phyloP scores from a whole-genome alignment of 495 filamentous ascomycete species.

The Hypoxylon cercidicola region DNA sequence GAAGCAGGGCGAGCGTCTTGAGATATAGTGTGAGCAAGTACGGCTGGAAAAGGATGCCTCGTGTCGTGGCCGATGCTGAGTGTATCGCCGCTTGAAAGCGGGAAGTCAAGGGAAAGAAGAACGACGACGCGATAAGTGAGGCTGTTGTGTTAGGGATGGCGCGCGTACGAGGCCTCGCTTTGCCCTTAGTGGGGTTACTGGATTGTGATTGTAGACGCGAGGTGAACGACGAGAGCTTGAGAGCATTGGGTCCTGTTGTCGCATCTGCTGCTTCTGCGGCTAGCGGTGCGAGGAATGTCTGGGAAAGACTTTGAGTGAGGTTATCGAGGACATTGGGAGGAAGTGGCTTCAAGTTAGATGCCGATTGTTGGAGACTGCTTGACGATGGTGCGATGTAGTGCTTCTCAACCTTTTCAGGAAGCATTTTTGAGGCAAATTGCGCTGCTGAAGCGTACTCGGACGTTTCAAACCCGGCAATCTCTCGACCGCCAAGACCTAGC shows the following conservation, averaged over 20 bases:
- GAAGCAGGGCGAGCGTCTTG: slow-evolving; percentile 71
- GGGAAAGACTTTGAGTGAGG: slow-evolving; percentile 70
- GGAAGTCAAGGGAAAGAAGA: slow-evolving; percentile 82
- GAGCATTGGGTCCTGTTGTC: slow-evolving; percentile 78
- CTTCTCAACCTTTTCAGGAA: slow-evolving; percentile 69
- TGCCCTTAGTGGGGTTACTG: slow-evolving; percentile 21
- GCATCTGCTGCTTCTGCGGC: slow-evolving; percentile 76
- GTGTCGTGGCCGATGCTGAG: slow-evolving; percentile 50
- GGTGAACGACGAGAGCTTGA: slow-evolving; percentile 73
- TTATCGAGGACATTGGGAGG: slow-evolving; percentile 67
- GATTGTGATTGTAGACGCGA: slow-evolving; percentile 50
- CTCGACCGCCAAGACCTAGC: slow-evolving; percentile 84
- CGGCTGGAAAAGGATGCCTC: slow-evolving; percentile 66
- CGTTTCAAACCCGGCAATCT: slow-evolving; percentile 81
- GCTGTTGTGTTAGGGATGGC: slow-evolving; percentile 79
- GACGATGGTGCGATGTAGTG: slow-evolving; percentile 49
- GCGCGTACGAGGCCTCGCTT: slow-evolving; percentile 65
- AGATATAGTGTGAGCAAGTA: slow-evolving; percentile 69
- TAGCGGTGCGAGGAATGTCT: slow-evolving; percentile 79
- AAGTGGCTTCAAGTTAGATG: slow-evolving; percentile 56
- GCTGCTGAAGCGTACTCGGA: slow-evolving; percentile 62
- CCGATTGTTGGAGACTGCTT: slow-evolving; percentile 27
- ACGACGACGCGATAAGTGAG: slow-evolving; percentile 74
- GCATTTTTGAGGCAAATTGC: slow-evolving; percentile 76
- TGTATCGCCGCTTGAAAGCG: slow-evolving; percentile 66